A percentile compares a stretch with the other conserved stretches of the same genome.
These are phyloP conservation scores for Argentina anserina DNA, from an alignment of 306 rosid genomes.

Conservation along the genomic window DNA sequence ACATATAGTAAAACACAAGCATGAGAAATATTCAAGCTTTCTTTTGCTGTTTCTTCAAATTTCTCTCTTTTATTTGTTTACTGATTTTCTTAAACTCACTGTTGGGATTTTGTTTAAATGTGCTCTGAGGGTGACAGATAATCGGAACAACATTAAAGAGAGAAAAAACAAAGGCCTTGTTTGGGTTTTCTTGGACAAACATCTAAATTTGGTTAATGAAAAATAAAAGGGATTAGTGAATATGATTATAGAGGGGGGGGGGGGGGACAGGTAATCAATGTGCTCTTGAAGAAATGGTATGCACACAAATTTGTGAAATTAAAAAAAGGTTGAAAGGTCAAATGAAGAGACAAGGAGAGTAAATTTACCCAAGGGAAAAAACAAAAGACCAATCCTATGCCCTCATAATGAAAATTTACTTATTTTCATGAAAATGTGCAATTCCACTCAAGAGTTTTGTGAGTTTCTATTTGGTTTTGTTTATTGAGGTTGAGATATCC, in stretches of 20 bases:
- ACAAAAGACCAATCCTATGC: conserved; percentile 15
- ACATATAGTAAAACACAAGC: conserved; percentile 60
- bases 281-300: conserved; percentile 30
- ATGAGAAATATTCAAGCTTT: conserved; percentile 44
- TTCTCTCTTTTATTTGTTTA: conserved; percentile 29
- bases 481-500: conserved; percentile 16
- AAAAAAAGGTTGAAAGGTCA: conserved; percentile 28
- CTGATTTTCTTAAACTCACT: neutral
- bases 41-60: conserved; percentile 73
- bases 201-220: conserved; percentile 11
- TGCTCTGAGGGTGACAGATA: conserved; percentile 15
- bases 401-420: conserved; percentile 9
- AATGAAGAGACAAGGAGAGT: conserved; percentile 33
- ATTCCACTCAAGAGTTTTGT: conserved; percentile 23
- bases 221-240: neutral
- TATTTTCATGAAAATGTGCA: conserved; percentile 7
- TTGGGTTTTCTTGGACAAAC: conserved; percentile 26
- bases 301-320: conserved; percentile 5
- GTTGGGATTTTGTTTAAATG: neutral
- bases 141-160: conserved; percentile 10
- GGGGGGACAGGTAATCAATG: conserved; percentile 26
- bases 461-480: conserved; percentile 14
- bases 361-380: neutral
- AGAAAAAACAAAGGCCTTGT: neutral
- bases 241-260: conserved; percentile 11